These are phyloP conservation scores for Blastocystis sp. DNA, from an alignment of 352 stramenopile species.

Conservation along the genomic window DNA sequence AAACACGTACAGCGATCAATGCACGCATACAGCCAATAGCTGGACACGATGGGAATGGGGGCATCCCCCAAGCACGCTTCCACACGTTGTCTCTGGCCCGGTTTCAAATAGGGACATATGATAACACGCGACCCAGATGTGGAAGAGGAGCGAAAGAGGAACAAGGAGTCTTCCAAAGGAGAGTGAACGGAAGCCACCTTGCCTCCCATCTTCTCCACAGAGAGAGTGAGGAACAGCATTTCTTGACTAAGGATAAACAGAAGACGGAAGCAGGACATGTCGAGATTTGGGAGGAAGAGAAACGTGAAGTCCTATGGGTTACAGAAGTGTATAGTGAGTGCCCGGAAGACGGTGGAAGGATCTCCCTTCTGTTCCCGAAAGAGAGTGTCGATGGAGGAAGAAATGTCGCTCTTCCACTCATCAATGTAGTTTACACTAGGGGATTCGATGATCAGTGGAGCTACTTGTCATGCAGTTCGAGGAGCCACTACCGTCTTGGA, in stretches of 20 bases:
- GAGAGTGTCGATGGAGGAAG: conserved; percentile 28
- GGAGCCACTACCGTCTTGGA: neutral
- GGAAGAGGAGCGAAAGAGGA: neutral
- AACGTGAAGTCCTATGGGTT: conserved; percentile 16
- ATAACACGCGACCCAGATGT: neutral
- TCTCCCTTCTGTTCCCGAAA: conserved; percentile 17
- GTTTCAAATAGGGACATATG: conserved; percentile 52
- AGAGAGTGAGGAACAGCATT: conserved; percentile 30
- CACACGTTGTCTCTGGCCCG: conserved; percentile 13
- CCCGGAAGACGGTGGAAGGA: neutral
- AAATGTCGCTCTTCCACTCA: conserved; percentile 60
- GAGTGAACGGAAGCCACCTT: neutral
- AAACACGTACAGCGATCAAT: conserved; percentile 51
- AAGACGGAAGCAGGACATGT: neutral
- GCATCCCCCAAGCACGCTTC: neutral
- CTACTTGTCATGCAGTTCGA: neutral
- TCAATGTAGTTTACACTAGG: neutral
- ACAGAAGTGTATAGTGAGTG: neutral
- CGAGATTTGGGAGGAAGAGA: conserved; percentile 52
- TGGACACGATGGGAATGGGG: conserved; percentile 12
- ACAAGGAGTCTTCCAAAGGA: conserved; percentile 33
- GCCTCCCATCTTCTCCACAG: conserved; percentile 37
- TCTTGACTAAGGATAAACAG: conserved; percentile 23
- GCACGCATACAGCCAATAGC: conserved; percentile 59
- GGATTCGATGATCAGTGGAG: neutral